phyloP scores from a whole-genome alignment of 805 yeast genomes.

The Kazachstania psychrophila region DNA sequence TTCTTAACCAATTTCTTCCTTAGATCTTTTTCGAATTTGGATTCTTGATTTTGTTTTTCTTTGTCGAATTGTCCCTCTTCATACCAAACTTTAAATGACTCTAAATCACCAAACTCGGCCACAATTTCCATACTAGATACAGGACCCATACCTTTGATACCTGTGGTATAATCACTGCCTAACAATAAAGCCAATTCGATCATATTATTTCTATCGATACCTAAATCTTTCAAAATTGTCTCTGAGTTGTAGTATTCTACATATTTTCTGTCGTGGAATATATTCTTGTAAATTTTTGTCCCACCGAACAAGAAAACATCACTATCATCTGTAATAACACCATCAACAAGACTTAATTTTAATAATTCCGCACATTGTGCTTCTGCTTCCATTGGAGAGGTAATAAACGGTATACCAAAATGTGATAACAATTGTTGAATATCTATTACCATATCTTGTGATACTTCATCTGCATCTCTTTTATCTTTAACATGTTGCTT shows the following conservation, averaged over 20 bases:
- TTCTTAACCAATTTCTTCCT: constrained; percentile 44
- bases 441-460: constrained; percentile 75
- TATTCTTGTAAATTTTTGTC: constrained; percentile 69
- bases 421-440: constrained; percentile 79
- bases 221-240: constrained; percentile 54
- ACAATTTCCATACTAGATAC: constrained; percentile 83
- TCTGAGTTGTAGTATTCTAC: constrained; percentile 71
- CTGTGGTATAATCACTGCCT: constrained; percentile 95
- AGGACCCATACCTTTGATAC: constrained; percentile 88
- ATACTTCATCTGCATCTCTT: constrained; percentile 88
- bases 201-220: constrained; percentile 52
- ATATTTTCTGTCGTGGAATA: constrained; percentile 87
- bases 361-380: constrained; percentile 90
- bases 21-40: constrained; percentile 48
- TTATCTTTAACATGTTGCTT: constrained; percentile 57
- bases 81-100: constrained; percentile 34
- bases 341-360: constrained; percentile 72
- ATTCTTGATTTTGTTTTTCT: constrained; percentile 33
- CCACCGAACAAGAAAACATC: constrained; percentile 96
- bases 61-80: constrained; percentile 34
- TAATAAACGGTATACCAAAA: constrained; percentile 89
- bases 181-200: constrained; percentile 75
- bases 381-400: constrained; percentile 99
- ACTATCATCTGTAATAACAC: constrained; percentile 93
- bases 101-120: constrained; percentile 62